Base-by-base conservation (phyloP, 2,329 filamentous ascomycete genomes). In the Aspergillus texensis region DNA sequence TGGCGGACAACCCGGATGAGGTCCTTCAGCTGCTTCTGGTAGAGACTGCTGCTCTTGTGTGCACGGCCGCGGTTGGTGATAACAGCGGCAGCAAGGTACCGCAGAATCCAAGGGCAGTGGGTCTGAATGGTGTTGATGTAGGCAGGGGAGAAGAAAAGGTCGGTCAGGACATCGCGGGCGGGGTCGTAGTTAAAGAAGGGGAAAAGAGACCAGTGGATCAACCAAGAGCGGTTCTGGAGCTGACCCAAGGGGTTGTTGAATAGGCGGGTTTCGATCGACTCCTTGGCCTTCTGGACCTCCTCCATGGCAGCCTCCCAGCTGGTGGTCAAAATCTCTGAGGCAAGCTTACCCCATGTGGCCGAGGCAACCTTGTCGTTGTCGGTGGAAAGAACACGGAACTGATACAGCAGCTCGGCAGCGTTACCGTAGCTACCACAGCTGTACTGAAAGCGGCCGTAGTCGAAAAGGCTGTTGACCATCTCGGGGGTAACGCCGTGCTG, bases 121-220 rank as follows among this genome's bases (percentile, higher is more conserved):
- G 95, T 97, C 86, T 99, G 95, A 79, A 99, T 97, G 73, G 94
- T 98, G 88, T 98, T 99, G 88, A 99, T 99, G 86, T 93, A 99
- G 73, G 93, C 88, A 68, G 94, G 91, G 68, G 91, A 96, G 88
- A 99, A 98, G 86, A 97, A 95, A 78, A 98, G 89, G 73, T 99
- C 95, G 76, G 95, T 92, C 73, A 99, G 87, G 71, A 88, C 88
- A 77, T 99, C 95, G 75, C 94, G 93, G 63, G 93, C 92, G 69
- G 89, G 86, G 75, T 98, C 94, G 83, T 92, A 90, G 88, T 99
- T 98, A 88, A 98, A 99, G 83, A 97, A 94, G 66, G 95, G 94
- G 88, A 98, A 99, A 66, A 99, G 89, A 53, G 92, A 90, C 94
- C 95, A 99, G 91, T 99, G 95, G 74, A 97, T 91, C 74, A 99